Evolutionary conservation across 306 rosid species (phyloP).

Genomic region (Quercus robur): DNA sequence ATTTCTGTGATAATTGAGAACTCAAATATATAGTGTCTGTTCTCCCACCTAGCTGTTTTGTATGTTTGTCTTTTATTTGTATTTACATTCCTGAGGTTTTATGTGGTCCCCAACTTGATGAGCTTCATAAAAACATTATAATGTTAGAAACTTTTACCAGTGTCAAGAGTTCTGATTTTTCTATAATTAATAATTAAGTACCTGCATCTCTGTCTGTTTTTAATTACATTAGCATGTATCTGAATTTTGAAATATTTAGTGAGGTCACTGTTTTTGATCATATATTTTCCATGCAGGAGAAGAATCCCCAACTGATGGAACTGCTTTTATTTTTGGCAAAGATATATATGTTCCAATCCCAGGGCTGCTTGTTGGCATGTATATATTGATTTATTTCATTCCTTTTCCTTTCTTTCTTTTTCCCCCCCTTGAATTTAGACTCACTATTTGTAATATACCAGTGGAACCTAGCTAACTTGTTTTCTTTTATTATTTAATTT

Average conservation of each 20-base stretch:
- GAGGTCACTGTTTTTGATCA: neutral
- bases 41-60: neutral
- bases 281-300: slow-evolving; percentile 53
- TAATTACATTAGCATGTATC: neutral
- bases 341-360: slow-evolving; percentile 69
- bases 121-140: neutral
- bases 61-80: neutral
- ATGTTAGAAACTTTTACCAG: neutral
- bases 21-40: neutral
- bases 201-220: neutral
- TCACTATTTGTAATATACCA: neutral
- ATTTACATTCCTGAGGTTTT: neutral
- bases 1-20: neutral
- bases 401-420: neutral
- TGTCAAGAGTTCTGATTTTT: neutral
- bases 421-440: neutral
- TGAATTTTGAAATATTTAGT: neutral
- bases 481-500: too few relatives aligned
- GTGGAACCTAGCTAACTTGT: slow-evolving; percentile 7
- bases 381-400: slow-evolving; percentile 7
- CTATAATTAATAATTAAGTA: neutral
- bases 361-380: slow-evolving; percentile 76
- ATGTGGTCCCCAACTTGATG: neutral
- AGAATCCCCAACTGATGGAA: slow-evolving; percentile 86
- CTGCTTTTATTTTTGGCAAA: slow-evolving; percentile 89